Base-by-base conservation (phyloP, 345 rosid species). In the Corchorus capsularis region DNA sequence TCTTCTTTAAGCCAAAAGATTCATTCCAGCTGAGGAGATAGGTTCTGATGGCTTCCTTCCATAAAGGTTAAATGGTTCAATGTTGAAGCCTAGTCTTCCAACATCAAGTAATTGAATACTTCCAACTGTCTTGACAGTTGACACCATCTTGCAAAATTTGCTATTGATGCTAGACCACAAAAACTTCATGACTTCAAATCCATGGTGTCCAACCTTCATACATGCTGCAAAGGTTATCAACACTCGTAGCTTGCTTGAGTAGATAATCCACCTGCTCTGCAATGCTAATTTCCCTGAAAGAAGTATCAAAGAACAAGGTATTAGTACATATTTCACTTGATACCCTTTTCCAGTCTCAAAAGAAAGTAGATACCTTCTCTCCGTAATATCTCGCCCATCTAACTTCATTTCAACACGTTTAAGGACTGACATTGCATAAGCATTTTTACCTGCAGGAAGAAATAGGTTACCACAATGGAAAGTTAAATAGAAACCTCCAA, bases 161-260 rank as follows among this genome's bases (percentile, higher is more conserved):
- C 49, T 53, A 13, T 13, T 14, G 41, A 63, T 68, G 57, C 32
- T 32, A 20, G 12, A 37, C 63, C 15, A 64, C 56, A 71, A 45
- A 41, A 75, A 52, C 63, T 65, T 71, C 57, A 39, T 45, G 32
- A 59, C 53, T 80, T 89, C 82, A 94, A 85, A 93, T 94, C 98
- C 97, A 91, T n/a, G 98, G 97, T 17, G 97, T 94, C 98, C 98
- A 94, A 75, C 97, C 98, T 85, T 94, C 98, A 63, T 94, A 91
- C 98, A 94, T 94, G 87, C 92, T 94, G 94, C 98, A 91, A 76
- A 94, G 97, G 76, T 89, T 91, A 81, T 91, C 97, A 73, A 90
- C 59, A 56, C 95, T 93, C 49, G 87, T 87, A 12, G 98, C 95
- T 82, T 94, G 95, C 85, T 90, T 92, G 69, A 92, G 85, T 77